Percentiles rank a stretch among this genome's conserved stretches.
Conservation (phyloP, 345 rosid genomes). For the Geranium brycei region DNA sequence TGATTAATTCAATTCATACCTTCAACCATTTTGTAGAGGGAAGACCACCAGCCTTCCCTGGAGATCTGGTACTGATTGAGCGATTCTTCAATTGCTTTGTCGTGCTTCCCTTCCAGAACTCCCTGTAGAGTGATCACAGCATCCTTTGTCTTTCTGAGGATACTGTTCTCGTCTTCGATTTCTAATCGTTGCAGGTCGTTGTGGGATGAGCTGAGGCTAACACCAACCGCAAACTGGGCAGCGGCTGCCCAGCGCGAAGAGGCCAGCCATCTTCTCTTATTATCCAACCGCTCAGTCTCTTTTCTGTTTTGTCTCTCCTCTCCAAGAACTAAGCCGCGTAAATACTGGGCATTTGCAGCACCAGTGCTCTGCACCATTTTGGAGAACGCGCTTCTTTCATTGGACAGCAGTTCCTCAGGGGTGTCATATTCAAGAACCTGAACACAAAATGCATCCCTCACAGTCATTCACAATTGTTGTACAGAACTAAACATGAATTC, state of each 20-base stretch:
- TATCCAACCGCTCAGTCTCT: slow-evolving; percentile 39
- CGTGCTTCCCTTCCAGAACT: slow-evolving; percentile 73
- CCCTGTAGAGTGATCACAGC: slow-evolving; percentile 61
- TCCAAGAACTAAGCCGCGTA: slow-evolving; percentile 58
- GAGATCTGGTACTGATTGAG: slow-evolving; percentile 39
- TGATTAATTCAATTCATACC: slow-evolving; percentile 24
- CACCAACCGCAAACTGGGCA: slow-evolving; percentile 57
- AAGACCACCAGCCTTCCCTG: slow-evolving; percentile 78
- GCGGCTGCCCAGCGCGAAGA: slow-evolving; percentile 87
- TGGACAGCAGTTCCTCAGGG: slow-evolving; percentile 61
- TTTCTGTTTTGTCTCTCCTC: slow-evolving; percentile 32
- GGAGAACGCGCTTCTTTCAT: slow-evolving; percentile 72
- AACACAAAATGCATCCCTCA: not conserved
- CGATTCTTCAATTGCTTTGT: slow-evolving; percentile 41
- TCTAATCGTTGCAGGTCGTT: slow-evolving; percentile 53
- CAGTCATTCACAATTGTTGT: not conserved
- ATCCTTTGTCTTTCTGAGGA: slow-evolving; percentile 62
- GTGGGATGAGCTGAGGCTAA: slow-evolving; percentile 59
- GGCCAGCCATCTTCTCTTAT: slow-evolving; percentile 52
- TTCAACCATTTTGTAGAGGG: slow-evolving; percentile 76
- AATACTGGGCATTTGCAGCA: slow-evolving; percentile 82
- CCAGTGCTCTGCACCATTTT: slow-evolving; percentile 98
- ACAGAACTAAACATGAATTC: no score
- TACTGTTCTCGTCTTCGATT: slow-evolving; percentile 35
- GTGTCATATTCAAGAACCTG: slow-evolving; percentile 82